Percentiles rank a stretch among this genome's conserved stretches.
phyloP scores from a whole-genome alignment of 768 basidiomycete species.

The Artomyces pyxidatus region DNA sequence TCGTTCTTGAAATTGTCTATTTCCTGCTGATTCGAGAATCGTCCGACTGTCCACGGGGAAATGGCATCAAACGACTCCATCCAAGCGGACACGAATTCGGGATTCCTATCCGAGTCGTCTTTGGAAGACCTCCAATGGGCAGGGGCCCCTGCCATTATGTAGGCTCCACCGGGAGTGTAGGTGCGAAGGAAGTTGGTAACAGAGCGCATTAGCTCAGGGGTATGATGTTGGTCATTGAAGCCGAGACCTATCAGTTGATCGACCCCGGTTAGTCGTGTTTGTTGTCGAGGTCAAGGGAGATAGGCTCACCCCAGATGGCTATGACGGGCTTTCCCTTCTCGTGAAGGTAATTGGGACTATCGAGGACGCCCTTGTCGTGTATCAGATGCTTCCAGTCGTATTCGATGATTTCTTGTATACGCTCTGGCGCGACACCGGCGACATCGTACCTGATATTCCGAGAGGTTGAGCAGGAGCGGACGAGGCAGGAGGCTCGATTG shows the following conservation, averaged over 20 bases:
- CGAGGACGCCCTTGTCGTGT: constrained; percentile 48
- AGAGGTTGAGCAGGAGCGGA: not conserved
- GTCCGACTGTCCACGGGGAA: constrained; percentile 78
- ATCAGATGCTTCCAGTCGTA: constrained; percentile 72
- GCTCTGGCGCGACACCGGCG: constrained; percentile 63
- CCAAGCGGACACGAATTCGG: constrained; percentile 61
- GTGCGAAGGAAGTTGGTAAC: constrained; percentile 51
- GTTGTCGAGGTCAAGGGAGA: not conserved
- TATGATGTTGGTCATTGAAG: constrained; percentile 51
- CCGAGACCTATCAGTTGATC: constrained; percentile 68
- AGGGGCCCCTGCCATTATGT: constrained; percentile 64
- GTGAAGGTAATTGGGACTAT: constrained; percentile 65
- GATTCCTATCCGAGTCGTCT: constrained; percentile 63
- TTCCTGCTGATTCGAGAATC: constrained; percentile 50
- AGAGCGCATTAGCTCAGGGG: constrained; percentile 47
- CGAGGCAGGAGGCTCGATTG: not conserved
- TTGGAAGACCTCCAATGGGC: constrained; percentile 68
- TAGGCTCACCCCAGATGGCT: constrained; percentile 54
- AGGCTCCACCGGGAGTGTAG: constrained; percentile 64
- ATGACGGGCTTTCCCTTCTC: constrained; percentile 67
- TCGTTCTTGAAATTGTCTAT: constrained; percentile 57
- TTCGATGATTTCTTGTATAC: constrained; percentile 57
- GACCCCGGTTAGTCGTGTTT: too few relatives aligned
- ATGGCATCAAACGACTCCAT: constrained; percentile 73
- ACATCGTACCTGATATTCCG: constrained; percentile 63